Conservation (phyloP, 805 yeast species). For the Schwanniomyces polymorphus region DNA sequence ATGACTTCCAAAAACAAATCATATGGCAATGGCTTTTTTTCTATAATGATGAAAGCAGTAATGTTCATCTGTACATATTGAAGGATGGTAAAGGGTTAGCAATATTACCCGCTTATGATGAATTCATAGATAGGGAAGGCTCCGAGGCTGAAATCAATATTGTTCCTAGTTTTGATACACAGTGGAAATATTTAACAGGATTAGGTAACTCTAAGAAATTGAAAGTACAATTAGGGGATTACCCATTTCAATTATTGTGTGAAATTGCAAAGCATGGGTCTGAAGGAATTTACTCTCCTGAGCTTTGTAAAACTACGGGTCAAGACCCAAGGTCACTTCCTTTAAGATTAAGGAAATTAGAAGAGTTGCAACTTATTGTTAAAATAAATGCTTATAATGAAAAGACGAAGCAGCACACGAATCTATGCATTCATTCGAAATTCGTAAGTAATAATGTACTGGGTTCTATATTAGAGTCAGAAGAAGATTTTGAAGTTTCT, state of each 20-base stretch:
- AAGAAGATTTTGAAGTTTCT: slow-evolving; percentile 23
- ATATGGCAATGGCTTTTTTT: slow-evolving; percentile 42
- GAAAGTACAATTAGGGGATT: slow-evolving; percentile 54
- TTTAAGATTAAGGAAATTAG: slow-evolving; percentile 56
- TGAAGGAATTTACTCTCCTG: slow-evolving; percentile 59
- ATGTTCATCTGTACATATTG: slow-evolving; percentile 13
- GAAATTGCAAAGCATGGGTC: slow-evolving; percentile 59
- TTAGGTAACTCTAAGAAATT: slow-evolving; percentile 41
- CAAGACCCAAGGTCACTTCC: slow-evolving; percentile 76
- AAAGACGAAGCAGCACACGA: slow-evolving; percentile 50
- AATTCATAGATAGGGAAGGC: slow-evolving; percentile 15
- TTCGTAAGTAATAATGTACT: slow-evolving; percentile 34
- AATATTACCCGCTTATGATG: slow-evolving; percentile 16
- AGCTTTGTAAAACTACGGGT: slow-evolving; percentile 53
- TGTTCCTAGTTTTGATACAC: slow-evolving; percentile 51
- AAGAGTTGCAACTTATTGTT: slow-evolving; percentile 47
- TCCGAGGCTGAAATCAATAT: slow-evolving; percentile 17
- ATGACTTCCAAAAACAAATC: slow-evolving; percentile 35
- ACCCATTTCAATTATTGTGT: slow-evolving; percentile 53
- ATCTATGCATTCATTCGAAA: slow-evolving; percentile 50
- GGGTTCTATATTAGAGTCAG: slow-evolving; percentile 17
- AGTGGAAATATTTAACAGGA: slow-evolving; percentile 61
- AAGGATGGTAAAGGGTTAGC: slow-evolving; percentile 11
- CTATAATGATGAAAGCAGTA: slow-evolving; percentile 12
- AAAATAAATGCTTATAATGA: slow-evolving; percentile 34